Conservation (phyloP, 441 rosid species). For the Arabidopsis lyrata region DNA sequence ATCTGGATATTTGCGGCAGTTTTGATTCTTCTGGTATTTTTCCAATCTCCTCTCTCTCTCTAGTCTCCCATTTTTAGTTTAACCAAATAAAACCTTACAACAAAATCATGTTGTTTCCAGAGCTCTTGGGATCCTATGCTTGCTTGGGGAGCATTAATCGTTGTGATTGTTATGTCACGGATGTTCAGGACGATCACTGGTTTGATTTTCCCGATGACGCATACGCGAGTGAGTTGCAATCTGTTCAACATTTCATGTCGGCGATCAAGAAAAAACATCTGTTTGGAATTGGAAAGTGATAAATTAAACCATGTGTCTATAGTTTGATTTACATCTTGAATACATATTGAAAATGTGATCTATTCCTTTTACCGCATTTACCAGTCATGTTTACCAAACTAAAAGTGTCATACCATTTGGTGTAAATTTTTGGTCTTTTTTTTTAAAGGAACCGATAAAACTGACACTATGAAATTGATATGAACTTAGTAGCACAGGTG, state of each 20-base stretch:
- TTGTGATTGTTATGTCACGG: conserved; percentile 52
- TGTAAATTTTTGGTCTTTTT: no score
- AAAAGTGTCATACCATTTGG: no score
- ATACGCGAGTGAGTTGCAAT: background rate
- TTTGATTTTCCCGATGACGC: background rate
- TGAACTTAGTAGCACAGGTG: background rate
- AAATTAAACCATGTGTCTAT: no score
- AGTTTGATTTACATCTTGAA: no score
- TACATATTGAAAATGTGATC: no score
- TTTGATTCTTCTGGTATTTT: conserved; percentile 73
- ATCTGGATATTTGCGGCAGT: conserved; percentile 58
- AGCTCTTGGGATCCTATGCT: conserved; percentile 71
- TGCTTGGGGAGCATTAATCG: conserved; percentile 58
- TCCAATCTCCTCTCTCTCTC: background rate
- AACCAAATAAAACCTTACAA: background rate
- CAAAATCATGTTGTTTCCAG: conserved; percentile 45
- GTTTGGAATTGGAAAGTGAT: no score
- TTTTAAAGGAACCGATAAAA: no score
- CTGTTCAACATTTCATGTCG: no score
- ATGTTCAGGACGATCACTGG: conserved; percentile 47
- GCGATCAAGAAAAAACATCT: no score
- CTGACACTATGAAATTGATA: no score
- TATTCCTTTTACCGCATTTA: no score
- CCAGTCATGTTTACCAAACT: no score
- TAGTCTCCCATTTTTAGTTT: background rate